Evolutionary conservation across 768 basidiomycete genomes (phyloP).

Genomic region (Calocybe indica): DNA sequence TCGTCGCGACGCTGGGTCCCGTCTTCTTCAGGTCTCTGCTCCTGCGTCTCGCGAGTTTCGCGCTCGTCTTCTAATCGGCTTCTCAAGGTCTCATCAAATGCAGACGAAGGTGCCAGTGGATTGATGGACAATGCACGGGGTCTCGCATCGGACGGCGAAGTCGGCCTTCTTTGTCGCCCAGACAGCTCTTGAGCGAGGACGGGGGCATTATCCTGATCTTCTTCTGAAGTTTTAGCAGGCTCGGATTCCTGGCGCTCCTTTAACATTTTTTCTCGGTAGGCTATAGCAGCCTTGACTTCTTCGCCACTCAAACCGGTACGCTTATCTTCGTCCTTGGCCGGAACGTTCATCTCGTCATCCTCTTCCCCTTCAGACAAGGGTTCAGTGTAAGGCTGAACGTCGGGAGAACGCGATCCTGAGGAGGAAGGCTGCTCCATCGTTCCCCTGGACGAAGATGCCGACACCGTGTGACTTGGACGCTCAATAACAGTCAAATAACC

Average conservation of each 20-base stretch:
- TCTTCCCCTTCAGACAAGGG: constrained; percentile 95
- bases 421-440: constrained; percentile 41
- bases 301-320: constrained; percentile 70
- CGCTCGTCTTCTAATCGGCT: constrained; percentile 47
- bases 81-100: constrained; percentile 81
- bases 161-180: constrained; percentile 16
- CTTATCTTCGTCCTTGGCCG: constrained; percentile 77
- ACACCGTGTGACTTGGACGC: constrained; percentile 48
- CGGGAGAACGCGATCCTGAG: constrained; percentile 34
- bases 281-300: constrained; percentile 80
- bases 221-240: constrained; percentile 13
- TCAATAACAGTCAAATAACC: constrained; percentile 69
- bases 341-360: constrained; percentile 64
- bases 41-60: constrained; percentile 23
- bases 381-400: constrained; percentile 63
- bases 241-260: constrained; percentile 36
- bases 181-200: constrained; percentile 5
- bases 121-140: constrained; percentile 59
- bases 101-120: constrained; percentile 76
- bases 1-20: constrained; percentile 18
- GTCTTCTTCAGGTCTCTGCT: constrained; percentile 18
- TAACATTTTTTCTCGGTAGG: constrained; percentile 78
- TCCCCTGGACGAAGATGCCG: constrained; percentile 36
- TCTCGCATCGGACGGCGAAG: constrained; percentile 21
- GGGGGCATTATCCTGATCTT: constrained; percentile 18